Evolutionary conservation across 306 rosid genomes (phyloP).

Genomic region (Inga oerstediana): DNA sequence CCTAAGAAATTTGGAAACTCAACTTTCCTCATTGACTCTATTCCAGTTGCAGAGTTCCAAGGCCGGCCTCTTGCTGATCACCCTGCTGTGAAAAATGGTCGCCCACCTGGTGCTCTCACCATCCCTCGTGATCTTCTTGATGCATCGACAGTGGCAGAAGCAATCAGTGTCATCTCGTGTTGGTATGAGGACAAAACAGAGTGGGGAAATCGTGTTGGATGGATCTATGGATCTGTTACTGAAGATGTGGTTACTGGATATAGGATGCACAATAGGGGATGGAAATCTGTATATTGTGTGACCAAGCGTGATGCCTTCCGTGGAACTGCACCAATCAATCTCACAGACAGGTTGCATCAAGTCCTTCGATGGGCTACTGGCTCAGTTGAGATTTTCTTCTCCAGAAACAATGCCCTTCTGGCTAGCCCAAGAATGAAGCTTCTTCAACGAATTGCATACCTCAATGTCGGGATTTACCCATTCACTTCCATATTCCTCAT

Average conservation of each 20-base stretch:
- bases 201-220: conserved; percentile 97
- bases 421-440: conserved; percentile 89
- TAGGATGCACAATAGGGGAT: conserved; percentile 96
- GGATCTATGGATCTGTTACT: conserved; percentile 98
- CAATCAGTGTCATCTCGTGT: conserved; percentile 93
- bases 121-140: conserved; percentile 84
- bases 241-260: conserved; percentile 98
- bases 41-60: conserved; percentile 94
- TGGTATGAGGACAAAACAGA: conserved; percentile 98
- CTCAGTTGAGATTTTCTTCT: conserved; percentile 95
- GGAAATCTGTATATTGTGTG: conserved; percentile 95
- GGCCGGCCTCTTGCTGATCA: conserved; percentile 99
- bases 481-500: conserved; percentile 93
- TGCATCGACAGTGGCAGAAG: conserved; percentile 96
- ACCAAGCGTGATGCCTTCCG: conserved; percentile 97
- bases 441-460: conserved; percentile 86
- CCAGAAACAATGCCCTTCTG: conserved; percentile 86
- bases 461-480: conserved; percentile 96
- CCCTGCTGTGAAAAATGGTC: conserved; percentile 93
- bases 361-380: conserved; percentile 99
- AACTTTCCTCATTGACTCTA: conserved; percentile 81
- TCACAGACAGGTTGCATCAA: conserved; percentile 92
- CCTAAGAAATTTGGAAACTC: conserved; percentile 96
- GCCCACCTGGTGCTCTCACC: conserved; percentile 90
- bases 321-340: conserved; percentile 96